Conservation (phyloP, 306 rosid genomes). For the Quercus berberidifolia region DNA sequence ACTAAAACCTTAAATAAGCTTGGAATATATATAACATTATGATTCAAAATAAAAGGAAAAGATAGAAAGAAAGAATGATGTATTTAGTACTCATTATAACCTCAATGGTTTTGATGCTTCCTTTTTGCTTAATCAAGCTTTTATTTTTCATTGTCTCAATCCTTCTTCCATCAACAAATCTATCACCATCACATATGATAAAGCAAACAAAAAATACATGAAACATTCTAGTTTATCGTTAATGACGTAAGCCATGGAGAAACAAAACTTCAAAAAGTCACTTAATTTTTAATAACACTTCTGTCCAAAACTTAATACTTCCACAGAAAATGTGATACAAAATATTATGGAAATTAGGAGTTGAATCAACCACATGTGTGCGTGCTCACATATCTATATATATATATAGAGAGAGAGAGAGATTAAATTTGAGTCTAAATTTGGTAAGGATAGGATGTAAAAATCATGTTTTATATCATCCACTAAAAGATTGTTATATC, state of each 20-base stretch:
- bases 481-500: too few species aligned
- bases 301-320: neutral
- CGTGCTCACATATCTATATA: too few species aligned
- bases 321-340: neutral
- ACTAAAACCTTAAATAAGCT: too few species aligned
- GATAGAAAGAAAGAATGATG: neutral
- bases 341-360: too few species aligned
- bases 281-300: neutral
- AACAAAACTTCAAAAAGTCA: neutral
- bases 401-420: too few species aligned
- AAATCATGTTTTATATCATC: too few species aligned
- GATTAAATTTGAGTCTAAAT: too few species aligned
- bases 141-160: neutral
- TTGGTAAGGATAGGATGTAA: too few species aligned
- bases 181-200: neutral
- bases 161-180: neutral
- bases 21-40: neutral
- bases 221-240: neutral
- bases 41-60: neutral
- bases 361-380: too few species aligned
- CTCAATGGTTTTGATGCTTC: neutral
- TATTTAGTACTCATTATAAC: neutral
- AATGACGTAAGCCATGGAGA: neutral
- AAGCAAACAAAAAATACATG: neutral
- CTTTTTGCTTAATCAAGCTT: neutral